These are phyloP conservation scores for Puccinia novopanici DNA, from an alignment of 1,284 basidiomycete species.

Conservation along the genomic window DNA sequence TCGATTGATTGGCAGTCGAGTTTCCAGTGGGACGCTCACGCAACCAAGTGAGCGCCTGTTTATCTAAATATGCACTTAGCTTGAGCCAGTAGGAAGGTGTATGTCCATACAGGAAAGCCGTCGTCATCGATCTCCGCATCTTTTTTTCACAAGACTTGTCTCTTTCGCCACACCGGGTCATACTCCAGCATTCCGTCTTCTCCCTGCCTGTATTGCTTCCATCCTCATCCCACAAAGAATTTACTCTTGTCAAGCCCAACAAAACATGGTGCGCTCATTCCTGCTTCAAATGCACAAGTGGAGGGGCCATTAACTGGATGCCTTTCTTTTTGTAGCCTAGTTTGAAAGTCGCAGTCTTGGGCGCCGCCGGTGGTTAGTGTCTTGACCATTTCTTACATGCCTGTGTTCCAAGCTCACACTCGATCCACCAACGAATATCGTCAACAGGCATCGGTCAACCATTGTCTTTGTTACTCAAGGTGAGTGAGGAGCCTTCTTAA, in stretches of 20 bases:
- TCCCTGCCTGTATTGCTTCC: not conserved
- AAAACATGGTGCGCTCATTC: constrained; percentile 3
- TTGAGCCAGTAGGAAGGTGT: too few relatives aligned
- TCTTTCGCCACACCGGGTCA: not conserved
- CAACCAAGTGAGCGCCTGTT: too few relatives aligned
- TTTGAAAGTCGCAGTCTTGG: constrained; percentile 50
- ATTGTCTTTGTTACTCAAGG: constrained; percentile 49
- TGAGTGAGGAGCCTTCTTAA: constrained; percentile 1
- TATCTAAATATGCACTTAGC: not conserved
- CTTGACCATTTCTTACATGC: not conserved
- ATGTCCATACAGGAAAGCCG: not conserved
- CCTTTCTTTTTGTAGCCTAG: constrained; percentile 18
- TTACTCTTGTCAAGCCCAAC: not conserved
- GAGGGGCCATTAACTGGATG: not conserved
- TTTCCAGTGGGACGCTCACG: too few relatives aligned
- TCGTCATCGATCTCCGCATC: not conserved
- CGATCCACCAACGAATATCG: not conserved
- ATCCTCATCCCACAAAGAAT: not conserved
- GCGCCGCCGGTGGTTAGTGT: constrained; percentile 50
- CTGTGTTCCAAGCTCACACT: not conserved
- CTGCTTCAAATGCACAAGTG: not conserved
- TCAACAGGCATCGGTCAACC: constrained; percentile 49
- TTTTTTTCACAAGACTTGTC: not conserved
- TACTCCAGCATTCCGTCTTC: too few relatives aligned
- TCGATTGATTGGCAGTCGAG: too few relatives aligned